These are phyloP conservation scores for Umbilicus rupestris DNA, from an alignment of 164 flowering plant genomes.

Conservation along the genomic window DNA sequence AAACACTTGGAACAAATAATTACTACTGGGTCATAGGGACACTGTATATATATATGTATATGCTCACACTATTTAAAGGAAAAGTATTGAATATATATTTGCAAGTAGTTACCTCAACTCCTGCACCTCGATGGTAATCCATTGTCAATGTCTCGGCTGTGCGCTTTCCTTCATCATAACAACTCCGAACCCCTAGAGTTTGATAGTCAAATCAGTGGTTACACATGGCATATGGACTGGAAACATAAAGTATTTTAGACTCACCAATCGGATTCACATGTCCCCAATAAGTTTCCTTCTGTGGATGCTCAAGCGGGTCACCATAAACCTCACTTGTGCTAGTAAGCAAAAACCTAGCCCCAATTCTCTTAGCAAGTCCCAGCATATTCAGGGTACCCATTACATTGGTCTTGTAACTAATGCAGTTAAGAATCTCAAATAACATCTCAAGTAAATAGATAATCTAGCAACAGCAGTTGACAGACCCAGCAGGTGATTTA, in stretches of 20 bases:
- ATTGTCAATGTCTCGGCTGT: constrained; percentile 85
- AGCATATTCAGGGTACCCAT: constrained; percentile 96
- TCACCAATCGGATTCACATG: constrained; percentile 91
- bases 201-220: constrained; percentile 4
- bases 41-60: not conserved
- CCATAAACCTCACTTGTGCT: constrained; percentile 97
- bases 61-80: not conserved
- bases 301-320: constrained; percentile 95
- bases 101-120: constrained; percentile 51
- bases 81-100: not conserved
- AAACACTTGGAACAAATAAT: not conserved
- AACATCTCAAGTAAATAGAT: not conserved
- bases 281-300: constrained; percentile 94
- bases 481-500: not conserved
- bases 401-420: constrained; percentile 79
- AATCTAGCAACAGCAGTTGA: not conserved
- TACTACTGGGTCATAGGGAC: not conserved
- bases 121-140: constrained; percentile 91
- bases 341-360: constrained; percentile 80
- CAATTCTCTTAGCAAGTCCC: constrained; percentile 90
- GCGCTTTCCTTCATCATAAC: constrained; percentile 93
- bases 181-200: constrained; percentile 72
- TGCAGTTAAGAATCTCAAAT: constrained; percentile 34
- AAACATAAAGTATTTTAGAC: constrained; percentile 8
- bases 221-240: not conserved